Base-by-base conservation (phyloP, 1,284 basidiomycete species). In the Chondrostereum purpureum region DNA sequence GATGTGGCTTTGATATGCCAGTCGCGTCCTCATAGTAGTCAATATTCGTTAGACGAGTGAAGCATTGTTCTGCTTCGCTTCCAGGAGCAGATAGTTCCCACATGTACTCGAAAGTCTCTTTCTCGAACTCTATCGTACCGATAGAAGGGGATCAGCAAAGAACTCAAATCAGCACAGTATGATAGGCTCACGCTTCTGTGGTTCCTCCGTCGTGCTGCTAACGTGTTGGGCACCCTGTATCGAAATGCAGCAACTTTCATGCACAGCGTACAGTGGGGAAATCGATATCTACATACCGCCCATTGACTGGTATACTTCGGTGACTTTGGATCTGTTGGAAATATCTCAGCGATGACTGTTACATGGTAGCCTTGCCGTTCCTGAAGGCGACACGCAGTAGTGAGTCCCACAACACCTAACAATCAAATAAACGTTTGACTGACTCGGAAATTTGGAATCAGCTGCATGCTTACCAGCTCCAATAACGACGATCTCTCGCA, bases 401-500 rank as follows among this genome's bases (percentile, higher is more conserved):
- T 83, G 23, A 88, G 66, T 2, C 85, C 85, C 6, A 87, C 63
- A 1, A 88, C 83, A 38, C 85, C 85, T 84, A 53, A 55, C 11
- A 47, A 67, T 3, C n/a, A n/a, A n/a, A n/a, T n/a, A n/a, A n/a
- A n/a, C 42, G 41, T 3, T 49, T 46, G 3, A 19, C 38, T 39
- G 38, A 8, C 37, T 37, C 22, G 33, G 33, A 13, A n/a, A 16
- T 16, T 34, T 34, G n/a, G 33, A 16, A 34, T 13, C 33, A 16
- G n/a, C 17, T 34, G n/a, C 33, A 34, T 13, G 33, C 27, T 31
- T n/a, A 31, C 27, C 27, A 31, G 27, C 27, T 31, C 27, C 27
- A n/a, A 31, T 31, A 31, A 31, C 27, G 27, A 31, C 27, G 27
- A 31, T 31, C 27, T 31, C 27, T n/a, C n/a, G 8, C 27, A 31